Evolutionary conservation across 129 eudicot species (phyloP).

Genomic region (Rutidosis leptorrhynchoides): DNA sequence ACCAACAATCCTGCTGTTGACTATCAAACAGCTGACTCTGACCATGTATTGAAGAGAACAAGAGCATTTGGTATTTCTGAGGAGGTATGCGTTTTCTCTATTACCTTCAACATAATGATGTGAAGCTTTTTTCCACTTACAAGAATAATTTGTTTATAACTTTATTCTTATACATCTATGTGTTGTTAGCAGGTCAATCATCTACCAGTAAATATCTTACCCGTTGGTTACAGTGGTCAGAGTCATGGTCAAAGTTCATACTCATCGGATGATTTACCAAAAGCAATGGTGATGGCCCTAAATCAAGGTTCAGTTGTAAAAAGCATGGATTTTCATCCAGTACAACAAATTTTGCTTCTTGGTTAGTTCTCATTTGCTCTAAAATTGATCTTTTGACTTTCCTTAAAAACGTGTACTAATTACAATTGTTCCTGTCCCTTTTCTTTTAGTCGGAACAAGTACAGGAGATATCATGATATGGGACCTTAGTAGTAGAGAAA

Average conservation of each 20-base stretch:
- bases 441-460: slow-evolving; percentile 62
- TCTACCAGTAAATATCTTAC: slow-evolving; percentile 63
- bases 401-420: neutral
- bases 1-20: slow-evolving; percentile 60
- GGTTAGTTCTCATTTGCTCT: slow-evolving; percentile 43
- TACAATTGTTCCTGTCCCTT: neutral
- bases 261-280: slow-evolving; percentile 79
- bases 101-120: neutral
- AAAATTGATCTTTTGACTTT: neutral
- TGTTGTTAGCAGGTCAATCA: slow-evolving; percentile 52
- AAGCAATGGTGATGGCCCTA: slow-evolving; percentile 63
- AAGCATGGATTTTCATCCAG: slow-evolving; percentile 92
- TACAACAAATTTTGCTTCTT: slow-evolving; percentile 68
- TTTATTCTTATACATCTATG: slow-evolving; percentile 9
- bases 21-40: slow-evolving; percentile 91
- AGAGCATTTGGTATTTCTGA: slow-evolving; percentile 76
- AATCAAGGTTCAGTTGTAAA: slow-evolving; percentile 76
- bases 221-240: slow-evolving; percentile 57
- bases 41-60: slow-evolving; percentile 72
- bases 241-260: slow-evolving; percentile 77
- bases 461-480: slow-evolving; percentile 77
- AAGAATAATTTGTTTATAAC: neutral
- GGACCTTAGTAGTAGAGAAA: slow-evolving; percentile 71
- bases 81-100: slow-evolving; percentile 43
- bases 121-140: neutral